Evolutionary conservation across 148 eudicot species (phyloP), one percentile per base, ranked within the genome.

Genomic region (Chenopodium quinoa): DNA sequence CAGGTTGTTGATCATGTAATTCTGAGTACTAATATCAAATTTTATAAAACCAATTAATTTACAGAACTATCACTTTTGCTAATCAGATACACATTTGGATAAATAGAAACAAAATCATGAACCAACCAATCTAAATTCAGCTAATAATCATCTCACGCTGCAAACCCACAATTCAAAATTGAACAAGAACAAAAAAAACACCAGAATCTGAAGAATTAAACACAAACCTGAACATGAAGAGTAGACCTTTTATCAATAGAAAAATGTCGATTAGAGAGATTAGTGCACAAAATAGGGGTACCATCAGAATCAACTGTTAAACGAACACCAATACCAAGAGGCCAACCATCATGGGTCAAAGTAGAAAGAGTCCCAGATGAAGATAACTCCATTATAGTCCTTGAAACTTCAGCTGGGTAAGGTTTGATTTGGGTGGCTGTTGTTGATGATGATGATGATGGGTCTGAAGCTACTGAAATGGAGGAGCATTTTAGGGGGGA

Each of bases 301-400:
- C 97, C 97, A 56, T 88, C 80, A 9, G 37, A 48, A 74, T 92
- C 93, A 58, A 92, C 93, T 34, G 93, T 91, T 37, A 90, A 94
- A 19, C 97, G 88, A 74, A 94, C 93, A 52, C 94, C 98, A 27
- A 88, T 68, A 0, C 91, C 97, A 1, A 92, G 84, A 67, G 96
- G 97, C 89, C 90, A 92, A 50, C 94, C 93, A 71, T 92, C 90
- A 82, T 88, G 90, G 71, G 78, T 84, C 68, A 88, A 79, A 22
- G 91, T 84, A 5, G 97, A 92, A 75, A 93, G 91, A 12, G 97
- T 90, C 72, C 86, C 98, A 46, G 71, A 87, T 14, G 91, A 85
- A 27, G 94, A 86, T 29, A 95, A 82, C 83, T 95, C 97, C 94
- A 92, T 86, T 67, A 93, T 87, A 50, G 98, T 95, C 62, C 98